Base-by-base conservation (phyloP, 257 asterid genomes). In the Lithospermum erythrorhizon region DNA sequence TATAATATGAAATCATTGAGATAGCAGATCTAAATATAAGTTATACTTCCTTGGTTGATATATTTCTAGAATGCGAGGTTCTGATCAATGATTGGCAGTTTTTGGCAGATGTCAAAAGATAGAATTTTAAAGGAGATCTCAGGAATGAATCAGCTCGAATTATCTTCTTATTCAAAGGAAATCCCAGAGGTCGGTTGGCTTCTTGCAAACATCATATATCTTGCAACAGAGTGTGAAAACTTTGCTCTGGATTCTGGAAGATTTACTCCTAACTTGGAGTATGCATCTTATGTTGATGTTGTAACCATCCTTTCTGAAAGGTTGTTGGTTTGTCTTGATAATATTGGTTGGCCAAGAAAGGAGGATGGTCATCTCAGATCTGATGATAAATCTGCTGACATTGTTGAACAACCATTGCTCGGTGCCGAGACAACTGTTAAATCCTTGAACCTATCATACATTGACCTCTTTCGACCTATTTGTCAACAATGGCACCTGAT, bases 71-170 rank as follows among this genome's bases (percentile, higher is more conserved):
- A 72, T 68, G 68, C 56, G 70, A 75, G 79, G 75, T 74, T 70
- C 95, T 91, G 82, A 91, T 88, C 85, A 79, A 75, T 84, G 87
- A 70, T 73, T 86, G 91, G 82, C 95, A 88, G 98, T 83, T 91
- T 88, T 79, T 86, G 93, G 76, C 96, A 91, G 98, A 76, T 81
- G 65, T 81, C 84, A 48, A 88, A 74, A 73, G 95, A 86, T 83
- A 76, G 76, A 82, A 75, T 84, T 79, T 73, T 82, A 69, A 75
- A 81, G 78, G 82, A 83, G 70, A 64, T 87, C 54, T 70, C 83
- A 56, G 81, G 74, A 69, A 63, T 75, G 70, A 87, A 85, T 83
- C 89, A 68, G 73, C 61, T 68, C 74, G 70, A 78, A 59, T 57
- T 47, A 21, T 30, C 72, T 48, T 65, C 72, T 25, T 64, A 72